Conservation (phyloP, 139 green algal genomes). For the Axilococcus clingmanii region DNA sequence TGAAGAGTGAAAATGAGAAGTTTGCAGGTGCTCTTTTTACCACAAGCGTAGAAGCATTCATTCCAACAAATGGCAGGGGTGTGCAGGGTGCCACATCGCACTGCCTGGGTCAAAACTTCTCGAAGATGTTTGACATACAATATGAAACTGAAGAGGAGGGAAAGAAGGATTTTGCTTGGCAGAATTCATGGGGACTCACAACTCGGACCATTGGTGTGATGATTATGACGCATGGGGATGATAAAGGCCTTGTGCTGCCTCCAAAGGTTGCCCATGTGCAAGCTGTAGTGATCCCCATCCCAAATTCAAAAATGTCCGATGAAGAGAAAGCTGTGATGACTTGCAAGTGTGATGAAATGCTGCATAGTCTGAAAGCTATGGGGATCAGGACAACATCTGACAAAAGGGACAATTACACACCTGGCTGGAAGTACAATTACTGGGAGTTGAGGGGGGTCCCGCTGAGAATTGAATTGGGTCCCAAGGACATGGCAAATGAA, state of each 20-base stretch:
- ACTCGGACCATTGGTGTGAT: conserved; percentile 95
- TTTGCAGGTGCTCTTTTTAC: conserved; percentile 96
- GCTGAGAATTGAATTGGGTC: conserved; percentile 86
- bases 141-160: conserved; percentile 75
- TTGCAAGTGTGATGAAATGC: conserved; percentile 29
- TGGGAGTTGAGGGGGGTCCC: conserved; percentile 96
- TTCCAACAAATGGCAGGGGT: conserved; percentile 82
- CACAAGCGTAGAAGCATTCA: conserved; percentile 94
- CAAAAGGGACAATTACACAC: conserved; percentile 89
- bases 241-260: conserved; percentile 95
- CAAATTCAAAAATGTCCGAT: conserved; percentile 55
- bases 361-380: conserved; percentile 21
- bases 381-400: conserved; percentile 75
- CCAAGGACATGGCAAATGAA: conserved; percentile 83
- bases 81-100: conserved; percentile 94
- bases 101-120: conserved; percentile 98
- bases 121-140: conserved; percentile 76
- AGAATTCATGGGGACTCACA: conserved; percentile 96
- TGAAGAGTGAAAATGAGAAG: conserved; percentile 93
- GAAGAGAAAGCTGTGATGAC: conserved; percentile 46
- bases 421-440: conserved; percentile 98
- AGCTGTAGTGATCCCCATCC: conserved; percentile 80
- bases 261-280: conserved; percentile 78
- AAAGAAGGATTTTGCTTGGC: conserved; percentile 67
- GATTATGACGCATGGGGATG: conserved; percentile 96